phyloP scores from a whole-genome alignment of 225 moss, liverwort and hornwort species.

The Rhytidiadelphus loreus region DNA sequence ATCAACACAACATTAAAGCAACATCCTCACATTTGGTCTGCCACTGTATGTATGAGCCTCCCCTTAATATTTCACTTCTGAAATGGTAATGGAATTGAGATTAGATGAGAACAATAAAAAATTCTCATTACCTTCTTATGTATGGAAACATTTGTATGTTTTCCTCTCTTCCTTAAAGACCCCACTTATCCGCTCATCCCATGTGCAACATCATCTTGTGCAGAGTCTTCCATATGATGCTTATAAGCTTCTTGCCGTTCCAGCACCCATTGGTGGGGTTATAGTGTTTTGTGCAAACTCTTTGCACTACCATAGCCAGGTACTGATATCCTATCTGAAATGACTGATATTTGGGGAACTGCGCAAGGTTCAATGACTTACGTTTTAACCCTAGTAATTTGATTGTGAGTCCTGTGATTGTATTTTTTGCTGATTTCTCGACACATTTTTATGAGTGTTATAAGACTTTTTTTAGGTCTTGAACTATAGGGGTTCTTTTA shows the following conservation, averaged over 20 bases:
- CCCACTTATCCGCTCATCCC: neutral
- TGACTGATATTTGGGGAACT: neutral
- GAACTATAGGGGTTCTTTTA: neutral
- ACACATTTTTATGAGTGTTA: neutral
- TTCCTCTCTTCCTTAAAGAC: neutral
- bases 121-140: neutral
- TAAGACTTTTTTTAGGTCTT: neutral
- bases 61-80: neutral
- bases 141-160: neutral
- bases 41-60: conserved; percentile 56
- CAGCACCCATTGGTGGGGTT: conserved; percentile 96
- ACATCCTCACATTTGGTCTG: conserved; percentile 98
- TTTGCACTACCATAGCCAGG: conserved; percentile 89
- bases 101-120: neutral
- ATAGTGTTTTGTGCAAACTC: conserved; percentile 84
- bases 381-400: neutral
- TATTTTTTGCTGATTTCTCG: neutral
- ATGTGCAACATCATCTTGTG: neutral
- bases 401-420: neutral
- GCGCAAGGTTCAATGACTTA: neutral
- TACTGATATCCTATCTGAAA: conserved; percentile 4
- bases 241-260: conserved; percentile 95
- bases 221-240: conserved; percentile 90
- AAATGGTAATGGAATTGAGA: neutral
- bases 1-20: conserved; percentile 95